A percentile compares a stretch with the other conserved stretches of the same genome.
These are phyloP conservation scores for Albifimbria verrucaria DNA, from an alignment of 2,329 filamentous ascomycete species.

Conservation along the genomic window DNA sequence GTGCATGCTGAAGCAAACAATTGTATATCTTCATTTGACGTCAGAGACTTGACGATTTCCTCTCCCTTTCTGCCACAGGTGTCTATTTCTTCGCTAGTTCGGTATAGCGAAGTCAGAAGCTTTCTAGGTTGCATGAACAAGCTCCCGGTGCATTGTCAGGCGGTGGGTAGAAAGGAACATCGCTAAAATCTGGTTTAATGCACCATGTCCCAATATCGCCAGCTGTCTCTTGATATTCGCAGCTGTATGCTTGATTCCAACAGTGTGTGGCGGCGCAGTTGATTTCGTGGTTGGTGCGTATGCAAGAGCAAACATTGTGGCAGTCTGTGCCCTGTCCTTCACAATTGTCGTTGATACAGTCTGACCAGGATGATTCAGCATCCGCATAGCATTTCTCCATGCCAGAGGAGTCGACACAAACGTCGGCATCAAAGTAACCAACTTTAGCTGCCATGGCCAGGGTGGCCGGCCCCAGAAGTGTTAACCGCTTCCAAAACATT, in stretches of 20 bases:
- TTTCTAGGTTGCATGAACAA: slow-evolving; percentile 7
- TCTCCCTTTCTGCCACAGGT: not conserved
- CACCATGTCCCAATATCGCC: slow-evolving; percentile 1
- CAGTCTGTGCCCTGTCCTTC: slow-evolving; percentile 1
- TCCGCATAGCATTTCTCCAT: slow-evolving; percentile 3
- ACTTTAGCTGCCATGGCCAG: not conserved
- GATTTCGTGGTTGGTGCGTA: not conserved
- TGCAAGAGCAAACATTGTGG: slow-evolving; percentile 4
- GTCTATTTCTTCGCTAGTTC: not conserved
- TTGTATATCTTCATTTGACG: not conserved
- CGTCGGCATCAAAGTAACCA: slow-evolving; percentile 2
- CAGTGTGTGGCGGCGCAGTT: slow-evolving; percentile 6
- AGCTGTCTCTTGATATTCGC: slow-evolving; percentile 6
- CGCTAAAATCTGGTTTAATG: not conserved
- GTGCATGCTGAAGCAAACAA: not conserved
- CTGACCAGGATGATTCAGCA: not conserved
- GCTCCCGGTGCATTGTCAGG: slow-evolving; percentile 3
- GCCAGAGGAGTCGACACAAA: slow-evolving; percentile 2
- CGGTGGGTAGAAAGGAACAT: slow-evolving; percentile 5
- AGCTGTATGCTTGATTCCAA: slow-evolving; percentile 8
- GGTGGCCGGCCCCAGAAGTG: not conserved
- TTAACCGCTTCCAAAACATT: not conserved
- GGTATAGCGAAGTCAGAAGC: not conserved
- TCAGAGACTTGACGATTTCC: not conserved
- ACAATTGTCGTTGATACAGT: slow-evolving; percentile 5